phyloP scores from a whole-genome alignment of 352 stramenopile genomes.

The Phytophthora constricta region DNA sequence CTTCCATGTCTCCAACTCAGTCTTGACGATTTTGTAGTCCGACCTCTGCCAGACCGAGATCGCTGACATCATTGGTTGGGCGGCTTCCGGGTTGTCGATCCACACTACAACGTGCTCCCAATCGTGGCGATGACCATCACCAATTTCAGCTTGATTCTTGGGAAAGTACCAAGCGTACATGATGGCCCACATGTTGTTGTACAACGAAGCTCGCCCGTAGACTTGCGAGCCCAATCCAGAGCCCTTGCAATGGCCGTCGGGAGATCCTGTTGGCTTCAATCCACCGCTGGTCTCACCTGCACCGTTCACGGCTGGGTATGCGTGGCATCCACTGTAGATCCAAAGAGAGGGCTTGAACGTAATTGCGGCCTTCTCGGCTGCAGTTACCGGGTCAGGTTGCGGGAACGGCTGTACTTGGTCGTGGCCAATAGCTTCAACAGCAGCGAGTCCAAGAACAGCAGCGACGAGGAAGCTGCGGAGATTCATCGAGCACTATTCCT shows the following conservation, averaged over 20 bases:
- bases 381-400: not conserved
- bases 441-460: not conserved
- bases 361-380: not conserved
- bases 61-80: not conserved
- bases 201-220: not conserved
- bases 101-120: not conserved
- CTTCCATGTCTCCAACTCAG: not conserved
- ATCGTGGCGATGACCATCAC: not conserved
- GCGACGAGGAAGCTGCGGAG: not conserved
- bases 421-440: not conserved
- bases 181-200: not conserved
- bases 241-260: not conserved
- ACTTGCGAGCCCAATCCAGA: not conserved
- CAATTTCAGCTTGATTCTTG: not conserved
- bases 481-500: not conserved
- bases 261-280: not conserved
- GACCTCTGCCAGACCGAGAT: not conserved
- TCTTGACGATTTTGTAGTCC: not conserved
- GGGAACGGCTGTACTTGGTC: not conserved
- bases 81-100: not conserved
- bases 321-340: not conserved
- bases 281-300: not conserved
- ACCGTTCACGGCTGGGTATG: not conserved
- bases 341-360: not conserved
- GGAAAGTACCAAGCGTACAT: not conserved